Evolutionary conservation across 176 grass and related monocot genomes (phyloP), one percentile per base, ranked within the genome.

Genomic region (Oryza rufipogon): DNA sequence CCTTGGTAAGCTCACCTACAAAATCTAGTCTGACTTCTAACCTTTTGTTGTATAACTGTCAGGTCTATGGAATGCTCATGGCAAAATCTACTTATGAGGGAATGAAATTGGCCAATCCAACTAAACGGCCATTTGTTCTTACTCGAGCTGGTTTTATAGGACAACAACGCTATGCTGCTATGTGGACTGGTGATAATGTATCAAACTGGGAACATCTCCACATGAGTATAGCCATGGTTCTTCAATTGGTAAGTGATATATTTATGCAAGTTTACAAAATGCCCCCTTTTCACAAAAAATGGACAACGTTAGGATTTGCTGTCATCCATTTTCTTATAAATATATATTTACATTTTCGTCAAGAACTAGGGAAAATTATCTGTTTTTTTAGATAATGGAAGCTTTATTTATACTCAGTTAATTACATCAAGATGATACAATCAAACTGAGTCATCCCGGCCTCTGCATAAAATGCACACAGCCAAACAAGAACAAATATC

Each of bases 41-140:
- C 4, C 16, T 10, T 19, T 51, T 9, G 11, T 64, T 89, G 63
- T 70, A 64, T 77, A 64, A 70, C 64, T 75, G 88, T 51, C 81
- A 98, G 95, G 95, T 90, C 25, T 98, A 95, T 78, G 91, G 95
- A 81, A 90, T 98, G 95, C 85, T 98, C 67, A 98, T 95, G 95
- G 92, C 92, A 86, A 91, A 89, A 79, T 95, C 92, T 73, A 98
- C 95, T 42, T 83, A 90, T 63, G 89, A 98, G 77, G 95, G 95
- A 82, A 95, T 98, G 95, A 84, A 76, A 86, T 80, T 93, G 85
- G 77, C 82, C 26, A 90, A 73, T 85, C 22, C 80, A 45, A 85
- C 73, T n/a, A 98, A 93, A 80, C 84, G 95, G 1, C 92, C 92
- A 61, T 98, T 95, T 87, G 92, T 98, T 71, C 95, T 98, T 79